Conservation (phyloP, 2,329 filamentous ascomycete species). For the Emergomyces pasteurianus region DNA sequence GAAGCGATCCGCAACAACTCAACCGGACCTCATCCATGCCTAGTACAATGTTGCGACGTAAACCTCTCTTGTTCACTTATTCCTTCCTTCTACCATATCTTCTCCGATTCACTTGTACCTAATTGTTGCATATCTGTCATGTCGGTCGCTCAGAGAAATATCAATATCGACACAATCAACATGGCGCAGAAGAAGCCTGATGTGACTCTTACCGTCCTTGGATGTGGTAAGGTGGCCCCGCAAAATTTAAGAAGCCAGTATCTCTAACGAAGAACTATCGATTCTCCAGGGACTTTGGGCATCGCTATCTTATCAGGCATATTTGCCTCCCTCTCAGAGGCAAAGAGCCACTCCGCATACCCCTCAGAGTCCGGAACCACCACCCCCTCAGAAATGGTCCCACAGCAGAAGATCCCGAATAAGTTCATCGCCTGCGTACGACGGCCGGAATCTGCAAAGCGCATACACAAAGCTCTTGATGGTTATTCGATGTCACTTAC, state of each 20-base stretch:
- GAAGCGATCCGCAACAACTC: neutral
- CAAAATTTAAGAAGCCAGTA: neutral
- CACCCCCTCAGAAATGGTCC: slow-evolving; percentile 23
- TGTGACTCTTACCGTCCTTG: slow-evolving; percentile 65
- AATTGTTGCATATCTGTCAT: neutral
- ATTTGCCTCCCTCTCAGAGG: slow-evolving; percentile 53
- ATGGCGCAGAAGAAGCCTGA: slow-evolving; percentile 10
- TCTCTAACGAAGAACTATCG: slow-evolving; percentile 1
- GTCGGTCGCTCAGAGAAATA: neutral
- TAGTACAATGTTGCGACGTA: neutral
- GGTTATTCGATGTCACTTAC: slow-evolving; percentile 51
- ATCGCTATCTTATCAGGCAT: slow-evolving; percentile 75
- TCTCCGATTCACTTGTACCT: neutral
- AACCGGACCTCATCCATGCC: neutral
- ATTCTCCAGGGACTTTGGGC: slow-evolving; percentile 61
- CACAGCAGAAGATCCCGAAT: slow-evolving; percentile 51
- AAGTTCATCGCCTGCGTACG: slow-evolving; percentile 74
- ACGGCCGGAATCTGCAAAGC: slow-evolving; percentile 54
- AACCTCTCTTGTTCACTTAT: neutral
- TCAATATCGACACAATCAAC: slow-evolving; percentile 23
- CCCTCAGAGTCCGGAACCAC: slow-evolving; percentile 27
- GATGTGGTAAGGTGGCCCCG: slow-evolving; percentile 52
- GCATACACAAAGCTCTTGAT: slow-evolving; percentile 54
- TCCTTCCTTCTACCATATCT: neutral
- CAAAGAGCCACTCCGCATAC: slow-evolving; percentile 28